Percentiles rank a stretch among this genome's conserved stretches.
phyloP scores from a whole-genome alignment of 768 basidiomycete species.

The Cystofilobasidium ferigula region DNA sequence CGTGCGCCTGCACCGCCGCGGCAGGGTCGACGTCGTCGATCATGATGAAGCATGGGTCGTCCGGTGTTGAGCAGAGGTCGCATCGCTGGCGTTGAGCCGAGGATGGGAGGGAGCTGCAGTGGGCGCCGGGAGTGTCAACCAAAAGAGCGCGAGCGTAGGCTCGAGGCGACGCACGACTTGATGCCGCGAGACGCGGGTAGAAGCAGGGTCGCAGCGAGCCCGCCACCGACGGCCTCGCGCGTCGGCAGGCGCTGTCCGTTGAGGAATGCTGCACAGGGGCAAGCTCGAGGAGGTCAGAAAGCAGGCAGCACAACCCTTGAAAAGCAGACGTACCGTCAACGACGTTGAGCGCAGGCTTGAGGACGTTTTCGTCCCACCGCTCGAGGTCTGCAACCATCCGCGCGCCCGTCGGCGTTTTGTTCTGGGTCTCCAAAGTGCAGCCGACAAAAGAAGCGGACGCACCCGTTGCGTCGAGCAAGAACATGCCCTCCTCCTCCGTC shows the following conservation, averaged over 20 bases:
- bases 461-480: conserved; percentile 20
- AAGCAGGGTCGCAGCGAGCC: neutral
- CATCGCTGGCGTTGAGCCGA: neutral
- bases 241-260: neutral
- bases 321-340: conserved; percentile 4
- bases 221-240: conserved; percentile 1
- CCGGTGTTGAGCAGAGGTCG: conserved; percentile 2
- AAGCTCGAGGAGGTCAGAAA: neutral
- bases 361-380: conserved; percentile 20
- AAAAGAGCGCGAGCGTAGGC: neutral
- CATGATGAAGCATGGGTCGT: conserved; percentile 18
- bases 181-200: neutral
- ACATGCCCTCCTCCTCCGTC: conserved; percentile 12
- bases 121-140: neutral
- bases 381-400: neutral
- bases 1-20: neutral
- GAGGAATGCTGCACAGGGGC: conserved; percentile 22
- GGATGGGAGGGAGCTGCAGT: neutral
- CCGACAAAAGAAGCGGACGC: neutral
- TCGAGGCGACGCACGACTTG: neutral
- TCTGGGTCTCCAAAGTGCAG: neutral
- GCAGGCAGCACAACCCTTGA: neutral
- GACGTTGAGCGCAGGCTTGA: conserved; percentile 15
- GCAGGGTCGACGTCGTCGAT: neutral
- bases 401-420: too few species aligned